These are phyloP conservation scores for Skeletonema menzelii DNA, from an alignment of 108 stramenopile species.

Conservation along the genomic window DNA sequence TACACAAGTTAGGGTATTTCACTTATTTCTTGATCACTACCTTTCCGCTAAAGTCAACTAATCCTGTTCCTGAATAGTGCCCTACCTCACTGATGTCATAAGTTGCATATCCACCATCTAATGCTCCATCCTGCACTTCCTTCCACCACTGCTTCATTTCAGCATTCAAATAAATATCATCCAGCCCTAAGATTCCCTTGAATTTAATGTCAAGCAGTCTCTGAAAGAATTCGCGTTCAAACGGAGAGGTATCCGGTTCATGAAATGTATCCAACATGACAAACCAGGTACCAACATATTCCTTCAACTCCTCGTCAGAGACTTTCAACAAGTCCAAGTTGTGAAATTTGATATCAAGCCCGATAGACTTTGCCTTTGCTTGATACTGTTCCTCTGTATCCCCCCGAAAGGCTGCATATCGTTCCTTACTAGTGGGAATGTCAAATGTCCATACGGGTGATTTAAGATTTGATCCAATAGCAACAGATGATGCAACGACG, in stretches of 20 bases:
- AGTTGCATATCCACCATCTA: slow-evolving; percentile 6
- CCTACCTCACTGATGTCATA: slow-evolving; percentile 23
- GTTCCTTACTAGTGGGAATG: slow-evolving; percentile 11
- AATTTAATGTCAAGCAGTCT: no score
- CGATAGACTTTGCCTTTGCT: not conserved
- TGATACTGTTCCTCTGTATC: slow-evolving; percentile 17
- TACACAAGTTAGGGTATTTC: no score
- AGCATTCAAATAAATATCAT: no score
- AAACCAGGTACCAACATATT: no score
- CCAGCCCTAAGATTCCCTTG: no score
- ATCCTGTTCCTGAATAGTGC: slow-evolving; percentile 22
- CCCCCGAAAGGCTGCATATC: slow-evolving; percentile 11
- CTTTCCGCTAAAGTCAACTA: slow-evolving; percentile 32
- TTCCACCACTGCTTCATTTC: no score
- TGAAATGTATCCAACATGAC: no score
- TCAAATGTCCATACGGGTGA: slow-evolving; percentile 30
- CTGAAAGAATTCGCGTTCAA: no score
- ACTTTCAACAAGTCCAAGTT: slow-evolving; percentile 22
- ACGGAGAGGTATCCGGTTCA: no score
- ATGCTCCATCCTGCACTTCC: slow-evolving; percentile 11
- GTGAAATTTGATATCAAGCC: slow-evolving; percentile 27
- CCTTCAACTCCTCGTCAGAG: no score
- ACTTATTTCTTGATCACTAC: slow-evolving; percentile 10
- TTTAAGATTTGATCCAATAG: slow-evolving; percentile 16
- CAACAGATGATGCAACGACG: slow-evolving; percentile 13